These are phyloP conservation scores for Talaromyces sp. DNA, from an alignment of 2,329 filamentous ascomycete genomes.

Conservation along the genomic window DNA sequence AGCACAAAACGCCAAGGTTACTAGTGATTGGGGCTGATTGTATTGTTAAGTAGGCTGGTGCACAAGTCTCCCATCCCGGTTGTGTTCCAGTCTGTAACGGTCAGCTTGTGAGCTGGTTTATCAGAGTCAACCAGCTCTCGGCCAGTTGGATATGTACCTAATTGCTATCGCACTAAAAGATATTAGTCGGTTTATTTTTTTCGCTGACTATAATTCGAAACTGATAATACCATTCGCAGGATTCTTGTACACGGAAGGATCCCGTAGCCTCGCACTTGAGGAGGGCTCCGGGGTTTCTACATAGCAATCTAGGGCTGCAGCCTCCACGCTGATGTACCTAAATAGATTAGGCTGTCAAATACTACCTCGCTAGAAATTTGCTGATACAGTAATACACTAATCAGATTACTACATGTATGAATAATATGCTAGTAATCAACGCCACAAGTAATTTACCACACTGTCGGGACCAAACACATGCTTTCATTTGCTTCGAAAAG, in stretches of 20 bases:
- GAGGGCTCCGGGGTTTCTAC: neutral
- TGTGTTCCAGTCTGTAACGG: neutral
- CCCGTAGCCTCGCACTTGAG: neutral
- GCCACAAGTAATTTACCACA: slow-evolving; percentile 4
- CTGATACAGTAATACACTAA: neutral
- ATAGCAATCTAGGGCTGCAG: neutral
- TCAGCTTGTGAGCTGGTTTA: neutral
- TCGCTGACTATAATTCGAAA: neutral
- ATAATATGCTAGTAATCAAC: neutral
- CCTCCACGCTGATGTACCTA: neutral
- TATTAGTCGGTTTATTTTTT: neutral
- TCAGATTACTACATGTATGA: neutral
- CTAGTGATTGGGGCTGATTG: slow-evolving; percentile 1
- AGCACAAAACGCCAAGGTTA: neutral
- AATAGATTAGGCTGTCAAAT: neutral
- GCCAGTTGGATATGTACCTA: neutral
- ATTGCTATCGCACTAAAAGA: neutral
- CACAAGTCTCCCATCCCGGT: neutral
- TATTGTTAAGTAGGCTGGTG: neutral
- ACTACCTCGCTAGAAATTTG: neutral
- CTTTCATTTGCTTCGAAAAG: neutral
- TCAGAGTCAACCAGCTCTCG: neutral
- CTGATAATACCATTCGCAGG: neutral
- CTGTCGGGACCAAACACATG: neutral
- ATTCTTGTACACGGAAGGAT: neutral